phyloP scores from a whole-genome alignment of 1,284 basidiomycete species.

The Heterobasidion occidentale region DNA sequence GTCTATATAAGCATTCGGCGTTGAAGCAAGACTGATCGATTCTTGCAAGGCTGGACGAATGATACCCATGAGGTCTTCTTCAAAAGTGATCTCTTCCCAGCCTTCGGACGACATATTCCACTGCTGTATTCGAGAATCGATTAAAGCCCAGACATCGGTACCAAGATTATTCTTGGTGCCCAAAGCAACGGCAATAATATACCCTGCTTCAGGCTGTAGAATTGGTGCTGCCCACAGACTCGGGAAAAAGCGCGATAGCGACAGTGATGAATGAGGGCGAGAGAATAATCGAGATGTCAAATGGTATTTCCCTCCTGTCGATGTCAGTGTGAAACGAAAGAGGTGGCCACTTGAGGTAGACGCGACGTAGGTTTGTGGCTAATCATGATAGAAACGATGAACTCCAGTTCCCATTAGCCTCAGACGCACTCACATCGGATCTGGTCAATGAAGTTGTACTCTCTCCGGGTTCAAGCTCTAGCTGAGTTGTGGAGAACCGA shows the following conservation, averaged over 20 bases:
- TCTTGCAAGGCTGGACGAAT: conserved; percentile 35
- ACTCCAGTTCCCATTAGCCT: neutral
- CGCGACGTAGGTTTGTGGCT: conserved; percentile 61
- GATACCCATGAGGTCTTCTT: conserved; percentile 39
- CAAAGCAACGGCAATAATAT: conserved; percentile 53
- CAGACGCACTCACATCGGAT: conserved; percentile 41
- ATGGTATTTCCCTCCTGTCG: conserved; percentile 60
- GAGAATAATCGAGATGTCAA: conserved; percentile 49
- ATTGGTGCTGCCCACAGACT: conserved; percentile 37
- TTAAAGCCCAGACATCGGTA: conserved; percentile 51
- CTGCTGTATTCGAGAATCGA: conserved; percentile 57
- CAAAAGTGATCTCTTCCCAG: conserved; percentile 54
- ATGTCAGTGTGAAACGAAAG: conserved; percentile 56
- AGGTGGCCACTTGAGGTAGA: conserved; percentile 61
- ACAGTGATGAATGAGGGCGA: conserved; percentile 40
- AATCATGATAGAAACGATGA: neutral
- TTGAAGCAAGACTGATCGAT: conserved; percentile 28
- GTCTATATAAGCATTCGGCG: conserved; percentile 40
- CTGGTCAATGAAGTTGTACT: conserved; percentile 57
- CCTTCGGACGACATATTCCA: conserved; percentile 61
- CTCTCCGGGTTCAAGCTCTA: conserved; percentile 52
- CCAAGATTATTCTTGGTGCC: conserved; percentile 32
- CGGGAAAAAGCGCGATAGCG: conserved; percentile 53
- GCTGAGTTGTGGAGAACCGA: conserved; percentile 42
- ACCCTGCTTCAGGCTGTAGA: conserved; percentile 34